Conservation (phyloP, 441 rosid species). For the Bocquillonia castaneifolia region DNA sequence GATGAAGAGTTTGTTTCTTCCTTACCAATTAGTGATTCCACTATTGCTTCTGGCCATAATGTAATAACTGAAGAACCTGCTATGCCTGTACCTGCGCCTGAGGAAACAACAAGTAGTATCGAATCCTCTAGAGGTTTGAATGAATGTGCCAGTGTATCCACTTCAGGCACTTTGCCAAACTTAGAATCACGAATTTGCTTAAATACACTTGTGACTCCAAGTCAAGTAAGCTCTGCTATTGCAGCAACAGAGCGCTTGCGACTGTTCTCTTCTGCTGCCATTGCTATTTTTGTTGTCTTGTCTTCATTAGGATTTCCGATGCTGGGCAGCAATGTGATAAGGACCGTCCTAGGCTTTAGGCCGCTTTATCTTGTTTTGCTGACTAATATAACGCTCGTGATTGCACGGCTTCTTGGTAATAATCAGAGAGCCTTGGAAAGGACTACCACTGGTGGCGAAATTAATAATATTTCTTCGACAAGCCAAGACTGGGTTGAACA, state of each 20-base stretch:
- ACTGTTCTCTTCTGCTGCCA: slow-evolving; percentile 38
- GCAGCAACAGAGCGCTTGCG: slow-evolving; percentile 46
- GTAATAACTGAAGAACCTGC: slow-evolving; percentile 15
- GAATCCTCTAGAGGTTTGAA: slow-evolving; percentile 29
- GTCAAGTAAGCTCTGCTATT: slow-evolving; percentile 51
- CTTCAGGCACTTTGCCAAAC: slow-evolving; percentile 27
- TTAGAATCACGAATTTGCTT: slow-evolving; percentile 12
- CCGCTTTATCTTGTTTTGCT: slow-evolving; percentile 66
- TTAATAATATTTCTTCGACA: slow-evolving; percentile 23
- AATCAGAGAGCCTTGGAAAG: slow-evolving; percentile 28
- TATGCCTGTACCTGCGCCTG: slow-evolving; percentile 12
- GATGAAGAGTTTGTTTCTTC: slow-evolving; percentile 15
- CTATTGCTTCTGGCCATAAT: slow-evolving; percentile 14
- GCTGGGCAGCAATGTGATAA: slow-evolving; percentile 32
- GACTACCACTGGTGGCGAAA: slow-evolving; percentile 25
- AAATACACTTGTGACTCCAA: slow-evolving; percentile 36
- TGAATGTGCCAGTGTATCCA: slow-evolving; percentile 28
- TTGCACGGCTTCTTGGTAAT: slow-evolving; percentile 35
- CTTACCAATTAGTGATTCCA: slow-evolving; percentile 20
- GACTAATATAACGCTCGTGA: slow-evolving; percentile 50
- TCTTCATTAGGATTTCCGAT: slow-evolving; percentile 52
- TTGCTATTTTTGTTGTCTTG: slow-evolving; percentile 49
- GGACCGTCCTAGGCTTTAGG: slow-evolving; percentile 44
- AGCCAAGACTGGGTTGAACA: slow-evolving; percentile 50
- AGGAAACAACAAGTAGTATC: slow-evolving; percentile 24